Conservation (phyloP, 768 basidiomycete species). For the Tricholoma hemisulphureum region DNA sequence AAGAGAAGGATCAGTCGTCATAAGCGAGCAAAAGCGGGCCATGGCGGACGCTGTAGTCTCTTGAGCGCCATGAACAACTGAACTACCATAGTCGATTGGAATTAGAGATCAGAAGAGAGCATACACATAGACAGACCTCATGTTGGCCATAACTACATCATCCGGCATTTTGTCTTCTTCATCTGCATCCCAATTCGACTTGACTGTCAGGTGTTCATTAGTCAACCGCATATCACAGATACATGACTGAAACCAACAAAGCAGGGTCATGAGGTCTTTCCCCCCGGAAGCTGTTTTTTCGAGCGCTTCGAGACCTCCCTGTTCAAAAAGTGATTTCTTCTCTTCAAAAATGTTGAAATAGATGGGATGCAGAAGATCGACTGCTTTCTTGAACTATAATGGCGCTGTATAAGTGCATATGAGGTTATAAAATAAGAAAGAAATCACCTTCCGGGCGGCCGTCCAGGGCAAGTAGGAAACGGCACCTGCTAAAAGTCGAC, state of each 20-base stretch:
- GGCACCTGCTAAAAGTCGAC: conserved; percentile 14
- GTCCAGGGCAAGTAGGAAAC: conserved; percentile 23
- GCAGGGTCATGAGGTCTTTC: conserved; percentile 22
- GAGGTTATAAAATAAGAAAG: neutral
- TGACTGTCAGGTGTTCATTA: conserved; percentile 20
- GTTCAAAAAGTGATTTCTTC: conserved; percentile 14
- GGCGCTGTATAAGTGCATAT: neutral
- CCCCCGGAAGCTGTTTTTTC: conserved; percentile 17
- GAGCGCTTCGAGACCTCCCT: conserved; percentile 19
- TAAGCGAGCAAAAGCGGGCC: conserved; percentile 23
- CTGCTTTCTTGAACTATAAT: conserved; percentile 21
- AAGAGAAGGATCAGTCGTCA: conserved; percentile 26
- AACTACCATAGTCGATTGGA: conserved; percentile 13
- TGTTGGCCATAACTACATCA: conserved; percentile 28
- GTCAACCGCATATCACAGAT: neutral
- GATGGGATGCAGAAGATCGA: conserved; percentile 21
- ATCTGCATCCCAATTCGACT: conserved; percentile 28
- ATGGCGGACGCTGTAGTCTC: conserved; percentile 35
- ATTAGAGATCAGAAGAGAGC: neutral
- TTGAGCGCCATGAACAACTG: conserved; percentile 33
- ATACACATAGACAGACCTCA: conserved; percentile 20
- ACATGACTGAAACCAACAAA: conserved; percentile 14
- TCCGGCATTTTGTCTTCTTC: conserved; percentile 28
- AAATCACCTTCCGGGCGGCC: conserved; percentile 15
- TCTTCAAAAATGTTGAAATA: conserved; percentile 14